Percentiles rank a stretch among this genome's conserved stretches.
These are phyloP conservation scores for Starmerella apis DNA, from an alignment of 805 yeast species.

Conservation along the genomic window DNA sequence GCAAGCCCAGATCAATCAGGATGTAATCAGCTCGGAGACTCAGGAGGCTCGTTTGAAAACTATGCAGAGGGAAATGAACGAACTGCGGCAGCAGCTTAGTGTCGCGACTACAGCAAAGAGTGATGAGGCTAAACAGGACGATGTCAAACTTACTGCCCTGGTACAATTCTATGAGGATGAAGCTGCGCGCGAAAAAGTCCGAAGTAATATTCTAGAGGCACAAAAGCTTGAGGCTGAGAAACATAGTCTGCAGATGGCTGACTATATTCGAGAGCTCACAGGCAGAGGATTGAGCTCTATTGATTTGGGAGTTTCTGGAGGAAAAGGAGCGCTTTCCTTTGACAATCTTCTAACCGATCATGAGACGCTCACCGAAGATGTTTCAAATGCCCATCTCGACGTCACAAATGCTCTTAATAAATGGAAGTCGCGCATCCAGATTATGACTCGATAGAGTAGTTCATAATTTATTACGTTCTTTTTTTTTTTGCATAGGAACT, in stretches of 20 bases:
- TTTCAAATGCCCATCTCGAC: not conserved
- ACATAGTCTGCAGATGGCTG: constrained; percentile 24
- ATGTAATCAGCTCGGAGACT: constrained; percentile 33
- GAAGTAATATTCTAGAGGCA: constrained; percentile 23
- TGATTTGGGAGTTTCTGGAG: constrained; percentile 4
- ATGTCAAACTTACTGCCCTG: constrained; percentile 21
- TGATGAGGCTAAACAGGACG: constrained; percentile 25
- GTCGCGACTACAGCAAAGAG: constrained; percentile 29
- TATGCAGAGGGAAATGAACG: constrained; percentile 35
- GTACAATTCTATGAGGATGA: constrained; percentile 30
- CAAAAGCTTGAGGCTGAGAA: constrained; percentile 22
- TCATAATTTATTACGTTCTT: no score
- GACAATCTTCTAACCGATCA: constrained; percentile 15
- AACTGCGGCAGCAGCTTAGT: constrained; percentile 30
- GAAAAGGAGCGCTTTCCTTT: not conserved
- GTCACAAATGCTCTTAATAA: no score
- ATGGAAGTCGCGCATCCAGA: not conserved
- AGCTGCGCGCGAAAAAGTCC: constrained; percentile 26
- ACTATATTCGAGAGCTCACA: constrained; percentile 24
- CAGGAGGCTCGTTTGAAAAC: constrained; percentile 33
- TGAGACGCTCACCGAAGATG: constrained; percentile 9
- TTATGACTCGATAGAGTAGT: not conserved
- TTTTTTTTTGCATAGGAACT: no score
- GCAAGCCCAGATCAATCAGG: constrained; percentile 45
- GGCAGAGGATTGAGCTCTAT: constrained; percentile 22